Evolutionary conservation across 23 red algal species (phyloP), one percentile per base, ranked within the genome.

Genomic region (Gracilaria vermiculophylla): DNA sequence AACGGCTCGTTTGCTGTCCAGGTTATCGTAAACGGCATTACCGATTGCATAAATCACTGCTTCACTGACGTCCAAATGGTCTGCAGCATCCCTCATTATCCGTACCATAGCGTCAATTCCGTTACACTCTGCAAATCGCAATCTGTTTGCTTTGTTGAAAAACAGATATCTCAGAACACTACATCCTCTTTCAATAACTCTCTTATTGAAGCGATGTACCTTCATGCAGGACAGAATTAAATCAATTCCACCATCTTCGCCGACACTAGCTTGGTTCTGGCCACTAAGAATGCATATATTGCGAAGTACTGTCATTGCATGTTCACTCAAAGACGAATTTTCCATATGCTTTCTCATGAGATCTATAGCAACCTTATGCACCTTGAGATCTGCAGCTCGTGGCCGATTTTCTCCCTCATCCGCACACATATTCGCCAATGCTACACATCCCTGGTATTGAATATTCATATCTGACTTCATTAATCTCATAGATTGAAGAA

Each of bases 371-470:
- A 61, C 21, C 25, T 56, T 42, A 27, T 78, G 25, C 25, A 93
- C 45, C 6, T 57, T 70, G 32, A 53, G 31, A 50, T 78, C 70
- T 16, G 55, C 47, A 13, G 81, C 79, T 32, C 90, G 79, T 2
- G 32, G 32, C 29, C 80, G 66, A 53, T 93, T 93, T 31, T 80
- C 70, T 13, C n/a, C 32, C 16, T 84, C 90, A 7, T 93, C 80
- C 2, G 70, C 54, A 53, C 79, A 84, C 2, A 93, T 33, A 20
- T 85, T 86, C 31, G 79, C 90, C 28, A 93, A 51, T 25, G 90
- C 90, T n/a, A 78, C 67, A 35, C 67, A 66, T 39, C 90, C 67
- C 32, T 86, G 69, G 29, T 86, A 86, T 40, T 85, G 90, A 40
- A 93, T 71, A 25, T 86, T 65, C 42, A 64, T 41, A 25, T 85